Conservation (phyloP, 768 basidiomycete species). For the Tulasnella sp. region DNA sequence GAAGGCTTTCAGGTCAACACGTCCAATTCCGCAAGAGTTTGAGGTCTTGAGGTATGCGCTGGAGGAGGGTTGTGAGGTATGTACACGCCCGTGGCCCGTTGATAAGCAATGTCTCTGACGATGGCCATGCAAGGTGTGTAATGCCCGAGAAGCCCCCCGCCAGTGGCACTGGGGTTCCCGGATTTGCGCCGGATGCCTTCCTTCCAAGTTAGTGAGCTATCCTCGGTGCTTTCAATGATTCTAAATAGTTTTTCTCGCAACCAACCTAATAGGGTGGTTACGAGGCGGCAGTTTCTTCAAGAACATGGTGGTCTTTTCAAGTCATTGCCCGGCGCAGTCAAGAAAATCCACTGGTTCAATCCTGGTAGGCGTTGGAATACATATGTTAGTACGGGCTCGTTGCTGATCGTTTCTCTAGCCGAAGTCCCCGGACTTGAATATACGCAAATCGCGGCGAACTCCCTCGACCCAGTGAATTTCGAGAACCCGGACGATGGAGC, state of each 20-base stretch:
- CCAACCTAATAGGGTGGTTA: neutral
- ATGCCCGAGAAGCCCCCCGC: neutral
- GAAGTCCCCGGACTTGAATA: neutral
- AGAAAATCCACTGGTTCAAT: neutral
- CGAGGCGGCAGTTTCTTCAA: neutral
- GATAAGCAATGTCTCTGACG: neutral
- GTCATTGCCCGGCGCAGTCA: neutral
- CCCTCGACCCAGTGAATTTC: neutral
- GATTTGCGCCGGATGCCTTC: neutral
- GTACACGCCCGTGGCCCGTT: neutral
- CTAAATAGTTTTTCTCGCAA: neutral
- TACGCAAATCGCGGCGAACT: neutral
- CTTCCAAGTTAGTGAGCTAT: neutral
- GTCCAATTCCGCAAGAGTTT: neutral
- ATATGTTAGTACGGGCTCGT: neutral
- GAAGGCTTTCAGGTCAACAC: neutral
- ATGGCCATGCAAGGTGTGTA: neutral
- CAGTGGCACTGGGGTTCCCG: neutral
- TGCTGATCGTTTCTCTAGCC: neutral
- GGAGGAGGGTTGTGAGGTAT: neutral
- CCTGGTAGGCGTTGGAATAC: neutral
- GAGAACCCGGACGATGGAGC: neutral
- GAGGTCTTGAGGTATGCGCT: neutral
- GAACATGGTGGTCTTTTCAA: neutral
- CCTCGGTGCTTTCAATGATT: neutral